Evolutionary conservation across 2,329 filamentous ascomycete genomes (phyloP).

Genomic region (Colletotrichum brevisporum): DNA sequence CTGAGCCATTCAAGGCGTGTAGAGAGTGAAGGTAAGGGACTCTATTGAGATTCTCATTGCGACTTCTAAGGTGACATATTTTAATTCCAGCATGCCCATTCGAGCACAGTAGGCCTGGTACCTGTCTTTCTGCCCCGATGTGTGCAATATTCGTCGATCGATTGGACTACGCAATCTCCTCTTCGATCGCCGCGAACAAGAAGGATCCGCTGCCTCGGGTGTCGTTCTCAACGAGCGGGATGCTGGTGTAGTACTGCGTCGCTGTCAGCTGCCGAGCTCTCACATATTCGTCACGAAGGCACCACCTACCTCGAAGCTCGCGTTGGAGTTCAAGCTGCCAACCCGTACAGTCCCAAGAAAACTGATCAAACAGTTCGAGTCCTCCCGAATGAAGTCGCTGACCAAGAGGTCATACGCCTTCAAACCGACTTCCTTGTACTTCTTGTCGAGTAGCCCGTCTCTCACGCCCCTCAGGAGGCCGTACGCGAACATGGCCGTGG

Average conservation of each 20-base stretch:
- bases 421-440: conserved; percentile 52
- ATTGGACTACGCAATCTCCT: background rate
- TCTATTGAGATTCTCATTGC: no score
- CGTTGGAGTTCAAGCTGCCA: conserved; percentile 64
- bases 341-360: conserved; percentile 68
- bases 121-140: no score
- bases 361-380: conserved; percentile 61
- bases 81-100: no score
- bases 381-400: conserved; percentile 60
- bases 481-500: conserved; percentile 70
- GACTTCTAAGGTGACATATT: no score
- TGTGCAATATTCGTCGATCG: no score
- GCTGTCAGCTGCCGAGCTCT: background rate
- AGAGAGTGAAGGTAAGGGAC: no score
- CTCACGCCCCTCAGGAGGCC: conserved; percentile 60
- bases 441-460: conserved; percentile 53
- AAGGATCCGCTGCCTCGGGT: conserved; percentile 22
- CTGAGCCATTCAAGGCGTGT: no score
- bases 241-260: conserved; percentile 25
- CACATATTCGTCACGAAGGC: fast-evolving
- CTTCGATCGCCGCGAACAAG: conserved; percentile 31
- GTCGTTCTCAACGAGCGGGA: conserved; percentile 31
- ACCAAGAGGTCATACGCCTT: conserved; percentile 53
- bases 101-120: no score
- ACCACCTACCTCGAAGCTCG: conserved; percentile 61